Conservation (phyloP, 2,329 filamentous ascomycete species). For the Neofusicoccum cordaticola region DNA sequence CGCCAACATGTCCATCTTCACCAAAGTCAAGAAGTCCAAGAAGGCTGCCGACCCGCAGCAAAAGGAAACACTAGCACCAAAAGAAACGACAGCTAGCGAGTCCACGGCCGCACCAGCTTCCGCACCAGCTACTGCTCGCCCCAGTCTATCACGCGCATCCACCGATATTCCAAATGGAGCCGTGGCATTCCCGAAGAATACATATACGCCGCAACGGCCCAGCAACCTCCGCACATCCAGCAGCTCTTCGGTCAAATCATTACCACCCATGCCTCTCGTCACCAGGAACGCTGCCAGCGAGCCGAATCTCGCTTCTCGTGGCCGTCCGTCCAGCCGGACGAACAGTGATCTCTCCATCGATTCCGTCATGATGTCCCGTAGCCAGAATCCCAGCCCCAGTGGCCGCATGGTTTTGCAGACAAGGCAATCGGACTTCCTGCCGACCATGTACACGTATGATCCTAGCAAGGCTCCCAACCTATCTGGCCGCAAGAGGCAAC, state of each 20-base stretch:
- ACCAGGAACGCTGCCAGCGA: background rate
- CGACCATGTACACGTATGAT: constrained; percentile 7
- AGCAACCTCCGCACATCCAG: constrained; percentile 5
- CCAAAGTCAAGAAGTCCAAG: constrained; percentile 27
- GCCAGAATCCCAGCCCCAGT: background rate
- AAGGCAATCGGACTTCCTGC: background rate
- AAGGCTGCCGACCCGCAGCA: constrained; percentile 26
- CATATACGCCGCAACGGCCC: constrained; percentile 21
- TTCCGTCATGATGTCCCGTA: constrained; percentile 26
- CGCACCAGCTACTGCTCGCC: constrained; percentile 14
- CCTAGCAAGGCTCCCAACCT: constrained; percentile 9
- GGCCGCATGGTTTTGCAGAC: constrained; percentile 5
- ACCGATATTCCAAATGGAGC: constrained; percentile 30
- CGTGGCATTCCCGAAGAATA: constrained; percentile 21
- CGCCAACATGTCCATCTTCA: constrained; percentile 32
- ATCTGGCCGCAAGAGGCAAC: constrained; percentile 1
- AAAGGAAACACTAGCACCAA: constrained; percentile 22
- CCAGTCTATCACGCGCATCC: constrained; percentile 9
- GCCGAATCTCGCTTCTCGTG: background rate
- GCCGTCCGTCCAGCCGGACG: background rate
- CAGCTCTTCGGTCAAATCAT: background rate
- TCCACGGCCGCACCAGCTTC: background rate
- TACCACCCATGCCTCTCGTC: background rate
- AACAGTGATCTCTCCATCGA: constrained; percentile 25
- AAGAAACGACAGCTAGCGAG: constrained; percentile 5